These are phyloP conservation scores for Mrakia blollopis DNA, from an alignment of 768 basidiomycete genomes.

Conservation along the genomic window DNA sequence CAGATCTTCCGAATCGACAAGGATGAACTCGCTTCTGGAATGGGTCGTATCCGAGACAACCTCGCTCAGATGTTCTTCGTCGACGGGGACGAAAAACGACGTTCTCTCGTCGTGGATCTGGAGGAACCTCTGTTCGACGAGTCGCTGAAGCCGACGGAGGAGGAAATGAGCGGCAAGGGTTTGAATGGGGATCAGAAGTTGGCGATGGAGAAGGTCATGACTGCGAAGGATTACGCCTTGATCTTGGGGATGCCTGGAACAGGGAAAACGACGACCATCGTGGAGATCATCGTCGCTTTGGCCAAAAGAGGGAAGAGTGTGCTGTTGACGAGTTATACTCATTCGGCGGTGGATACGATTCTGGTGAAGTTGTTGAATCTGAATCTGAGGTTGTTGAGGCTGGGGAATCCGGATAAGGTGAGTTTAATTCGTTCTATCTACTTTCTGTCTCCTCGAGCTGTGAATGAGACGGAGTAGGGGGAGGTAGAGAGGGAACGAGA, in stretches of 20 bases:
- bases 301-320: conserved; percentile 80
- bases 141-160: conserved; percentile 34
- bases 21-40: conserved; percentile 81
- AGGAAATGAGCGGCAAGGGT: conserved; percentile 42
- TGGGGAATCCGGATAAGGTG: conserved; percentile 92
- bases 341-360: conserved; percentile 98
- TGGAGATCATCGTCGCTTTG: conserved; percentile 73
- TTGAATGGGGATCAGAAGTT: conserved; percentile 68
- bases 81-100: conserved; percentile 56
- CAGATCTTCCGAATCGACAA: conserved; percentile 79
- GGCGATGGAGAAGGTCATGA: conserved; percentile 69
- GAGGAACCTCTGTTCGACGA: conserved; percentile 60
- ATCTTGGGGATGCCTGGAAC: conserved; percentile 98
- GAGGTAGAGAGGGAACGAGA: neutral
- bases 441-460: too few species aligned
- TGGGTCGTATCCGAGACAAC: conserved; percentile 84
- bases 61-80: conserved; percentile 82
- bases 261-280: conserved; percentile 93
- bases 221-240: conserved; percentile 81
- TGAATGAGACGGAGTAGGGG: neutral
- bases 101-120: conserved; percentile 78
- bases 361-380: conserved; percentile 66
- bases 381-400: conserved; percentile 68
- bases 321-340: conserved; percentile 86
- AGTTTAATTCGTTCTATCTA: conserved; percentile 13